Base-by-base conservation (phyloP, 1,284 basidiomycete species). In the Pholiota adiposa region DNA sequence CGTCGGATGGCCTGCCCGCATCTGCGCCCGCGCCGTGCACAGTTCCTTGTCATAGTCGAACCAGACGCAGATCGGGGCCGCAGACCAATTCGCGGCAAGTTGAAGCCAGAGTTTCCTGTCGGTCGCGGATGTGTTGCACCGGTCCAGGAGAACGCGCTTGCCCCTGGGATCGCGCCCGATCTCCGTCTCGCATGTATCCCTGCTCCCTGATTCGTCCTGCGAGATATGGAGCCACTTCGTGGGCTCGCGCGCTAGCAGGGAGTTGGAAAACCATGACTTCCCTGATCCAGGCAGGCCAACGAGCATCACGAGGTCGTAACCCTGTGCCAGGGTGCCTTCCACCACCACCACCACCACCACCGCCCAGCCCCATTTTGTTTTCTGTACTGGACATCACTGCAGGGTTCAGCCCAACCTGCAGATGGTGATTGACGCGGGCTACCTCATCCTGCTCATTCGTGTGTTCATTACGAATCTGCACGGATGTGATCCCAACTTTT, bases 231-330 rank as follows among this genome's bases (percentile, higher is more conserved):
- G 70, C 80, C 82, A 83, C 3, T 71, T 70, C 12, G 61, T 64
- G 5, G 76, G 73, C 59, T 83, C 74, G 21, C 85, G 75, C 9
- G 77, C 77, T 5, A 80, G 60, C 23, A 87, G 67, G 0, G 79
- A 75, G 16, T 75, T 74, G 1, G 81, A 75, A 56, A 87, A 77
- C 77, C 80, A 84, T 4, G 83, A 83, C 69, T 88, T 88, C 38
- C 86, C 86, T 1, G 84, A 82, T 1, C 85, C 86, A 0, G 86
- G 84, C 1, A 85, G 76, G 4, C 86, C 86, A 9, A 86, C 81
- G 9, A 87, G 72, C 18, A 88, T 59, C 65, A 85, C 75, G 4
- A 87, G 68, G 58, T 84, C 80, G 38, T 54, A 65, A 23, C 64
- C 64, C 8, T 63, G 60, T 7, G 66, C 68, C 1, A 83, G 66